Percentiles rank a stretch among this genome's conserved stretches.
phyloP scores from a whole-genome alignment of 2,329 filamentous ascomycete genomes.

The Cercospora sp. region DNA sequence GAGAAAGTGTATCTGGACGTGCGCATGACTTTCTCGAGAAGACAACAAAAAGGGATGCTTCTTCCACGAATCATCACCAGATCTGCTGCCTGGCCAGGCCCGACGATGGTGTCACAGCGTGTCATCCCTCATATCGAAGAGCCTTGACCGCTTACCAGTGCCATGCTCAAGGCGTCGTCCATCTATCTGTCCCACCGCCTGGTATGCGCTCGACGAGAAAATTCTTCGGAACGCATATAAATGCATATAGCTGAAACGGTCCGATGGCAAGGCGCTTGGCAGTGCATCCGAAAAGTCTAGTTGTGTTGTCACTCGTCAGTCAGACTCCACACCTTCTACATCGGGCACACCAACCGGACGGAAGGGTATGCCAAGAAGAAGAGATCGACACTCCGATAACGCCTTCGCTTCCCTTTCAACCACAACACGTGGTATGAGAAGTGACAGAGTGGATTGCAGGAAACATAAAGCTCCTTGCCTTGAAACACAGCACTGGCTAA shows the following conservation, averaged over 20 bases:
- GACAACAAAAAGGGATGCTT: neutral
- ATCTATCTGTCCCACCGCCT: neutral
- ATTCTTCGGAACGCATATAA: neutral
- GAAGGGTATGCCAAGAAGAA: neutral
- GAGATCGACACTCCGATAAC: neutral
- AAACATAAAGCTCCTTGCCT: neutral
- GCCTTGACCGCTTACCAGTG: neutral
- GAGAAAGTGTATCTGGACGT: neutral
- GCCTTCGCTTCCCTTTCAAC: neutral
- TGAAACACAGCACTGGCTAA: neutral
- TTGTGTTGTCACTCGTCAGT: neutral
- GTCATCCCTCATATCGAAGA: neutral
- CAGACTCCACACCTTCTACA: conserved; percentile 7
- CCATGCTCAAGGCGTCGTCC: neutral
- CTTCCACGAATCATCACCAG: neutral
- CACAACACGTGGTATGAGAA: neutral
- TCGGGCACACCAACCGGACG: neutral
- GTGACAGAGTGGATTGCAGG: neutral
- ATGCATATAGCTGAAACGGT: conserved; percentile 9
- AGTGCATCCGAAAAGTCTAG: neutral
- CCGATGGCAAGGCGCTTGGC: conserved; percentile 2
- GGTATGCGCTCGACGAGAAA: neutral
- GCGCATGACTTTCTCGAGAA: neutral
- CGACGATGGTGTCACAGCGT: neutral
- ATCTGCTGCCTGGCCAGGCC: neutral